These are phyloP conservation scores for Colletotrichum tropicale DNA, from an alignment of 2,329 filamentous ascomycete genomes.

Conservation along the genomic window DNA sequence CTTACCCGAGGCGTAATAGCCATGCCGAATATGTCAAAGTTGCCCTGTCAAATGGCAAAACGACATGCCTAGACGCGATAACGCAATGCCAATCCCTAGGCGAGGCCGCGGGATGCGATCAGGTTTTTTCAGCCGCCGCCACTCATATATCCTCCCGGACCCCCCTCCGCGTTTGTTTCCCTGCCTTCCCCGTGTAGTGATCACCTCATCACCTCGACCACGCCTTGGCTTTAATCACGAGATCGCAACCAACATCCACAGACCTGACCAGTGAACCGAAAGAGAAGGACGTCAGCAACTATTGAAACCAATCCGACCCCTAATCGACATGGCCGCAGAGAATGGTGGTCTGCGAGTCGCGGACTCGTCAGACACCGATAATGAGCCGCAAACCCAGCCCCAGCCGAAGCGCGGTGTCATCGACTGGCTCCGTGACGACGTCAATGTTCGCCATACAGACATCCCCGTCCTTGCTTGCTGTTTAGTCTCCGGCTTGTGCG, in stretches of 20 bases:
- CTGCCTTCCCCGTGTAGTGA: background rate
- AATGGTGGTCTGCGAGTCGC: constrained; percentile 6
- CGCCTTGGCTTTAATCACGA: background rate
- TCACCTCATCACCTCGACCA: background rate
- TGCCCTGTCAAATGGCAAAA: background rate
- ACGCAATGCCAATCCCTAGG: constrained; percentile 11
- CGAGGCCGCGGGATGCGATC: background rate
- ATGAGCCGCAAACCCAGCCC: background rate
- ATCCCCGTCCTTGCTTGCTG: constrained; percentile 43
- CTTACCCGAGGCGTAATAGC: constrained; percentile 15
- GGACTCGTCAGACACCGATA: constrained; percentile 14
- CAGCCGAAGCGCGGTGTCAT: constrained; percentile 1
- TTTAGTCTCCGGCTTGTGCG: constrained; percentile 42
- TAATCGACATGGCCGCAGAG: constrained; percentile 1
- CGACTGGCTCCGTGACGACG: constrained; percentile 20
- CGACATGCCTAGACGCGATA: constrained; percentile 14
- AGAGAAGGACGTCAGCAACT: background rate
- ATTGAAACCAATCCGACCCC: background rate
- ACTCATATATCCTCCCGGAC: background rate
- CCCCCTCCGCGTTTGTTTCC: background rate
- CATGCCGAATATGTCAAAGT: background rate
- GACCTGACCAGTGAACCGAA: background rate
- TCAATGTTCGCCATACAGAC: constrained; percentile 28
- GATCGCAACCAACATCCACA: background rate
- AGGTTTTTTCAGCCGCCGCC: background rate